Percentiles rank a stretch among this genome's conserved stretches.
These are phyloP conservation scores for Gamarada debralockiae DNA, from an alignment of 495 filamentous ascomycete species.

Conservation along the genomic window DNA sequence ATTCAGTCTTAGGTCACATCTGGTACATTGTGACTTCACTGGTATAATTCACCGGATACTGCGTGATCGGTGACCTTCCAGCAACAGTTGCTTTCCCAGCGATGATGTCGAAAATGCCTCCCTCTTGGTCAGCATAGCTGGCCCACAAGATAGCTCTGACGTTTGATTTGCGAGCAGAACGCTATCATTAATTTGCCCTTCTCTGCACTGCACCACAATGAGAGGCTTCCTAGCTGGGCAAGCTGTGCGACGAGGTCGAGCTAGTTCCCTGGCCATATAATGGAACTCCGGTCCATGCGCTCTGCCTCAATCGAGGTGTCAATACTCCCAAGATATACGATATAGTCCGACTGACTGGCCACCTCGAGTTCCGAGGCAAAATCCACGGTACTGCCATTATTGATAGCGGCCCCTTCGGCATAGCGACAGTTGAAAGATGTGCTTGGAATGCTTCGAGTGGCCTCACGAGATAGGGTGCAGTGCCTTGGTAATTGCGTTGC, in stretches of 20 bases:
- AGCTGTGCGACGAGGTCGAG: slow-evolving; percentile 49
- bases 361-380: slow-evolving; percentile 39
- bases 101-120: slow-evolving; percentile 51
- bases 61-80: slow-evolving; percentile 51
- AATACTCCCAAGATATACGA: slow-evolving; percentile 54
- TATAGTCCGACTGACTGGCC: slow-evolving; percentile 47
- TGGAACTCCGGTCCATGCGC: slow-evolving; percentile 42
- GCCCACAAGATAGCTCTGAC: slow-evolving; percentile 77
- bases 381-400: slow-evolving; percentile 33
- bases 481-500: slow-evolving; percentile 57
- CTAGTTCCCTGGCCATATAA: slow-evolving; percentile 54
- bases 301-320: slow-evolving; percentile 53
- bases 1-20: slow-evolving; percentile 48
- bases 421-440: slow-evolving; percentile 43
- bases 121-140: slow-evolving; percentile 81
- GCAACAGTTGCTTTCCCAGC: slow-evolving; percentile 36
- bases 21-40: slow-evolving; percentile 47
- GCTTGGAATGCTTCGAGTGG: slow-evolving; percentile 44
- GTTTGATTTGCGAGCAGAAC: slow-evolving; percentile 53
- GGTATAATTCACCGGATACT: slow-evolving; percentile 51
- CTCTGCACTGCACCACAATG: slow-evolving; percentile 52
- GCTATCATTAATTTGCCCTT: slow-evolving; percentile 31
- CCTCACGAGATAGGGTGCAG: slow-evolving; percentile 49
- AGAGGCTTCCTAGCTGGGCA: slow-evolving; percentile 43
- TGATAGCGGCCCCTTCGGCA: slow-evolving; percentile 37